Base-by-base conservation (phyloP, 257 asterid species). In the Penstemon eatonii region DNA sequence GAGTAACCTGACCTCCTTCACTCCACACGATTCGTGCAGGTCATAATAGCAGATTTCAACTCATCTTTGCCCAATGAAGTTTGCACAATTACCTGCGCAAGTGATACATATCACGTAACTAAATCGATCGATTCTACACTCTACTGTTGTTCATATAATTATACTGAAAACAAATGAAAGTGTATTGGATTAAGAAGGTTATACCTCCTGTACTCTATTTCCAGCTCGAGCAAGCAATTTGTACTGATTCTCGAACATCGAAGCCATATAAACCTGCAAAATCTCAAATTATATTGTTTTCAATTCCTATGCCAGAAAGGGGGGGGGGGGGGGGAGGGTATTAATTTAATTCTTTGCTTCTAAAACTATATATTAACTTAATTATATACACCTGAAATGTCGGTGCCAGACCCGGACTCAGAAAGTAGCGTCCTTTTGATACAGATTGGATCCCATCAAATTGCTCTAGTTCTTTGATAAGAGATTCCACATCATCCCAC, bases 371-470 rank as follows among this genome's bases (percentile, higher is more conserved):
- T 50, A 7, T 75, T 9, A 18, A 19, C 33, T 40, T n/a, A 15
- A 73, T 69, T 62, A 60, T 49, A 42, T 40, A 69, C 74, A 89
- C 98, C 97, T 93, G 96, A 84, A 93, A 93, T 4, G 97, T 88
- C 54, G 98, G 98, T 43, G 95, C 94, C 88, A 90, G 82, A 78
- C 97, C 98, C 37, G 97, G 97, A 77, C 98, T 93, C 86, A 88
- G 56, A 71, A 88, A 93, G 73, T 85, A 86, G 10, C 94, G 79
- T 37, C 97, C 97, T 84, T 84, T 93, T 6, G 89, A 85, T 63
- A 88, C 98, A 4, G 92, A 88, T 69, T 84, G 84, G 76, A 93
- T 87, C 41, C 97, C 98, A 1, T 86, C 84, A 51, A 77, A 81
- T 76, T 81, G 84, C 56, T 81, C 74, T 56, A 90, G 45, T 73